Evolutionary conservation across 179 eudicot genomes (phyloP).

Genomic region (Gypsophila paniculata): DNA sequence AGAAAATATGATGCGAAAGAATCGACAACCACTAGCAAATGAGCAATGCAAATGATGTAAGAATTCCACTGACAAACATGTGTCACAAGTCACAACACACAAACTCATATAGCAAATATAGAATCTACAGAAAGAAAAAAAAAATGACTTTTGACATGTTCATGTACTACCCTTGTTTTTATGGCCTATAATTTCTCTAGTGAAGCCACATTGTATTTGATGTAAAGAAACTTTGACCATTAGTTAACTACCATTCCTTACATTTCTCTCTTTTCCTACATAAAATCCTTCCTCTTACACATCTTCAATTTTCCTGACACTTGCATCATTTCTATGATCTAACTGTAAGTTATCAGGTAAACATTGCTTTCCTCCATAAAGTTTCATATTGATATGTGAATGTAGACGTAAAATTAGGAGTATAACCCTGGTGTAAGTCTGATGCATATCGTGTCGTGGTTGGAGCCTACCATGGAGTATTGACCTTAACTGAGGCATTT

Average conservation of each 20-base stretch:
- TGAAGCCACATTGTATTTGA: slow-evolving; percentile 25
- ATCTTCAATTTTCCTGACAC: slow-evolving; percentile 1
- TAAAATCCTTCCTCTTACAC: slow-evolving; percentile 18
- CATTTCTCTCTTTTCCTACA: slow-evolving; percentile 11
- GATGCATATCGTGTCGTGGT: neutral
- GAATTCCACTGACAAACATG: neutral
- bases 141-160: slow-evolving; percentile 12
- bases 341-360: slow-evolving; percentile 25
- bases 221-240: slow-evolving; percentile 16
- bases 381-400: neutral
- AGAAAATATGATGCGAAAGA: too few species aligned
- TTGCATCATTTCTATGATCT: neutral
- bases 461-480: too few species aligned
- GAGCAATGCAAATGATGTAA: slow-evolving; percentile 10
- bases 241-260: slow-evolving; percentile 14
- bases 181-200: slow-evolving; percentile 27
- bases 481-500: neutral
- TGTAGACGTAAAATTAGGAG: neutral
- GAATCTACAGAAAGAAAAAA: neutral
- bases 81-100: neutral
- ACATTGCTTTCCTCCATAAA: neutral
- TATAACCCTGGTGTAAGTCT: neutral
- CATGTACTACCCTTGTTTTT: slow-evolving; percentile 21
- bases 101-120: neutral
- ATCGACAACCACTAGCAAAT: neutral